Evolutionary conservation across 768 basidiomycete species (phyloP).

Genomic region (Pulveroboletus sp.): DNA sequence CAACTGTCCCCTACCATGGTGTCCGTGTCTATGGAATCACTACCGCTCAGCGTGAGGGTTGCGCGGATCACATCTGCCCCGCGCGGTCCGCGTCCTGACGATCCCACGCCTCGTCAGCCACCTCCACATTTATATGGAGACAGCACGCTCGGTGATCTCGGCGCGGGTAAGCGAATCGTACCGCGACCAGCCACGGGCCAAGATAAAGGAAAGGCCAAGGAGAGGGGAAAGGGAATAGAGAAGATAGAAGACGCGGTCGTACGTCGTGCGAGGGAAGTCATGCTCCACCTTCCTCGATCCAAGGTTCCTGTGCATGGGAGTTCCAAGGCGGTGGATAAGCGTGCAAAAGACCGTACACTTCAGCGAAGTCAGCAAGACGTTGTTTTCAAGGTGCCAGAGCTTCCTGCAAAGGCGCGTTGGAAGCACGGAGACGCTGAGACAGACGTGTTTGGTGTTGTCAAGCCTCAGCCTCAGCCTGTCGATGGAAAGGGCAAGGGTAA

Average conservation of each 20-base stretch:
- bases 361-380: background rate
- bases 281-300: conserved; percentile 35
- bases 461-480: conserved; percentile 4
- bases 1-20: conserved; percentile 9
- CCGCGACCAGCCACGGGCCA: background rate
- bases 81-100: conserved; percentile 60
- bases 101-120: conserved; percentile 71
- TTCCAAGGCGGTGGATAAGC: conserved; percentile 4
- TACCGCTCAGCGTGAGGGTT: conserved; percentile 40
- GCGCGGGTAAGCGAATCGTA: conserved; percentile 22
- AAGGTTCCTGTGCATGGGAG: conserved; percentile 4
- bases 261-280: conserved; percentile 34
- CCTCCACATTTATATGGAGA: conserved; percentile 33
- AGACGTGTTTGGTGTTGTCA: conserved; percentile 29
- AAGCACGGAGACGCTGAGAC: conserved; percentile 20
- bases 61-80: conserved; percentile 50
- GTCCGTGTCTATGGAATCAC: conserved; percentile 21
- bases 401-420: conserved; percentile 32
- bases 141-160: conserved; percentile 12
- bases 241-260: conserved; percentile 29
- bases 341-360: background rate
- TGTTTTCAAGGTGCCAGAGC: conserved; percentile 45
- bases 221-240: conserved; percentile 11
- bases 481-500: conserved; percentile 39
- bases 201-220: conserved; percentile 16